Evolutionary conservation across 805 yeast genomes (phyloP).

Genomic region (Torulaspora maleeae): DNA sequence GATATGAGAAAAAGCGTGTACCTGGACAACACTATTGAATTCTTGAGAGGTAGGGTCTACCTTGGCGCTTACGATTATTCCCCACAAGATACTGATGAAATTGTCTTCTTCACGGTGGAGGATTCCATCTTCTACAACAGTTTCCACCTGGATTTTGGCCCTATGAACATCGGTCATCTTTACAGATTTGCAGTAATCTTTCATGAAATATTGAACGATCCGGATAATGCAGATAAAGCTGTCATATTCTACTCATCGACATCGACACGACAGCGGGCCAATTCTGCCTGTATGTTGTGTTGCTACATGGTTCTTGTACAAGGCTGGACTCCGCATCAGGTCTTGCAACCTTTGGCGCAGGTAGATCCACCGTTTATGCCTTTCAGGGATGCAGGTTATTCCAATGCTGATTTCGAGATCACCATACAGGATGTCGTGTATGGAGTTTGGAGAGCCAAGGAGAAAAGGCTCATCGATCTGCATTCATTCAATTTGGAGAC

Average conservation of each 20-base stretch:
- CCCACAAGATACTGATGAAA: slow-evolving; percentile 70
- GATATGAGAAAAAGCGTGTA: slow-evolving; percentile 32
- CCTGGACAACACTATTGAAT: slow-evolving; percentile 37
- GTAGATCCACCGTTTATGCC: slow-evolving; percentile 90
- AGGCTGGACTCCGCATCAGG: slow-evolving; percentile 98
- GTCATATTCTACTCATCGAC: slow-evolving; percentile 86
- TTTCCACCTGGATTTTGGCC: slow-evolving; percentile 97
- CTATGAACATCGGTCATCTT: slow-evolving; percentile 85
- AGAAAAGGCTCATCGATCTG: slow-evolving; percentile 80
- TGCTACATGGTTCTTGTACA: slow-evolving; percentile 94
- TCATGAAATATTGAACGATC: slow-evolving; percentile 86
- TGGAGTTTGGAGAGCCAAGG: slow-evolving; percentile 97
- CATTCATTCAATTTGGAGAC: slow-evolving; percentile 86
- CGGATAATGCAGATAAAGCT: slow-evolving; percentile 77
- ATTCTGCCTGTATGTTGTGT: slow-evolving; percentile 90
- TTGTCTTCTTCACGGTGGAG: slow-evolving; percentile 87
- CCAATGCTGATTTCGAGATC: slow-evolving; percentile 88
- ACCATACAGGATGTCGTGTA: slow-evolving; percentile 93
- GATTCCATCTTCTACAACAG: slow-evolving; percentile 88
- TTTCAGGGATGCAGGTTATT: slow-evolving; percentile 96
- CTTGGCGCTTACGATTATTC: slow-evolving; percentile 80
- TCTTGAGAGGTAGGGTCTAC: slow-evolving; percentile 60
- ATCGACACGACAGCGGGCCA: slow-evolving; percentile 75
- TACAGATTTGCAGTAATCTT: slow-evolving; percentile 93
- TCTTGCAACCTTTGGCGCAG: slow-evolving; percentile 88